These are phyloP conservation scores for Glonium stellatum DNA, from an alignment of 495 filamentous ascomycete genomes.

Conservation along the genomic window DNA sequence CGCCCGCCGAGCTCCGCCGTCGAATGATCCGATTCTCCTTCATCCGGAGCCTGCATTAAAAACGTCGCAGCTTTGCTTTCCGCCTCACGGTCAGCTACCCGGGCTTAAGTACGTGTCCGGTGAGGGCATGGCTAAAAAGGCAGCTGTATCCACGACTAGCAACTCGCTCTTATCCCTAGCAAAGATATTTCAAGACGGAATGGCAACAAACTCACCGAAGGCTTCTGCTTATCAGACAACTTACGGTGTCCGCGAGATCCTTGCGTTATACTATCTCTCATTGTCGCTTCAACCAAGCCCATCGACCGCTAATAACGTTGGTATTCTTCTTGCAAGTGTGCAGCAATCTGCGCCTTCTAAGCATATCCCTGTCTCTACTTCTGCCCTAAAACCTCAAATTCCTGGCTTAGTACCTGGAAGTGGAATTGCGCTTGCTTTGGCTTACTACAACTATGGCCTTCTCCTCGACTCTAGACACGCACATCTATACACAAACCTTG, in stretches of 20 bases:
- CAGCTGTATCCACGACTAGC: slow-evolving; percentile 86
- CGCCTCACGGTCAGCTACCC: slow-evolving; percentile 68
- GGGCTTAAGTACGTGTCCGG: slow-evolving; percentile 66
- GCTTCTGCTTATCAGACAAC: slow-evolving; percentile 53
- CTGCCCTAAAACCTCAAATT: slow-evolving; percentile 40
- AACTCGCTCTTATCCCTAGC: slow-evolving; percentile 92
- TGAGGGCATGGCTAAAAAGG: slow-evolving; percentile 64
- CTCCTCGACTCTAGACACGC: slow-evolving; percentile 83
- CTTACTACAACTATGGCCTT: slow-evolving; percentile 91
- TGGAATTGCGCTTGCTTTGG: slow-evolving; percentile 79
- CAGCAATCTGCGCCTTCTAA: slow-evolving; percentile 57
- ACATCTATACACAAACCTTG: slow-evolving; percentile 96
- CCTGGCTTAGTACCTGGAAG: slow-evolving; percentile 80
- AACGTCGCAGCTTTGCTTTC: slow-evolving; percentile 80
- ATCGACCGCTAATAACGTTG: slow-evolving; percentile 97
- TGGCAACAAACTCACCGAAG: slow-evolving; percentile 65
- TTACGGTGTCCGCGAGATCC: slow-evolving; percentile 81
- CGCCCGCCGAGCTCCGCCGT: slow-evolving; percentile 23
- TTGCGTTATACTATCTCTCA: slow-evolving; percentile 94
- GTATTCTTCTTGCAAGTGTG: slow-evolving; percentile 89
- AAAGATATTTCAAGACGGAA: slow-evolving; percentile 98
- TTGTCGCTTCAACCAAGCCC: slow-evolving; percentile 92
- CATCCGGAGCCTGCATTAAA: slow-evolving; percentile 76
- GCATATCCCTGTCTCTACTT: slow-evolving; percentile 17
- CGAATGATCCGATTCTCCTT: slow-evolving; percentile 63